These are phyloP conservation scores for Perkinsus chesapeaki DNA, from an alignment of 169 alveolate genomes.

Conservation along the genomic window DNA sequence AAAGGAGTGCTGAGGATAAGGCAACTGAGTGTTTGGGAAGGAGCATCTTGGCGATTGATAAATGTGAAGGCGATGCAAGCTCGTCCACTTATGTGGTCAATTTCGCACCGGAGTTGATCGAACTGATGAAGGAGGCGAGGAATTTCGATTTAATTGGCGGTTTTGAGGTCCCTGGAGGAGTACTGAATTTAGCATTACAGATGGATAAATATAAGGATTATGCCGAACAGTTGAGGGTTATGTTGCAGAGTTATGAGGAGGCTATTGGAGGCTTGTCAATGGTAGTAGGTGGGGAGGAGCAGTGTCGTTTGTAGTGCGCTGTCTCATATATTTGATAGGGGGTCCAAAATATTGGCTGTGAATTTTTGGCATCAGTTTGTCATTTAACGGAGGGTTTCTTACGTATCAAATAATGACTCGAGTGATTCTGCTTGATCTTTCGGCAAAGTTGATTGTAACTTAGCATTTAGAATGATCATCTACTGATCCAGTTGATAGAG, in stretches of 20 bases:
- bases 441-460: no score
- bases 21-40: conserved; percentile 55
- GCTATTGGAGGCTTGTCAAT: conserved; percentile 61
- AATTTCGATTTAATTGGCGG: conserved; percentile 75
- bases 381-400: no score
- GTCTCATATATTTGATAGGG: no score
- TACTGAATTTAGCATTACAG: conserved; percentile 80
- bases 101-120: conserved; percentile 70
- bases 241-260: conserved; percentile 68
- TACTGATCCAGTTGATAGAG: no score
- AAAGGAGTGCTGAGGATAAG: conserved; percentile 41
- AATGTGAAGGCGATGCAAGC: conserved; percentile 26
- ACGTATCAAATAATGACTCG: no score
- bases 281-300: background rate
- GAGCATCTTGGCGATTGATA: conserved; percentile 42
- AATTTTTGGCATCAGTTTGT: no score
- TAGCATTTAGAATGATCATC: no score
- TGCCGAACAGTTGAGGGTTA: conserved; percentile 66
- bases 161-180: conserved; percentile 72
- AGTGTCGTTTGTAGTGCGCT: background rate
- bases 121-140: conserved; percentile 80
- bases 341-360: no score
- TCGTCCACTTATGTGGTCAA: conserved; percentile 62
- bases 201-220: conserved; percentile 72
- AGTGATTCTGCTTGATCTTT: no score